phyloP scores from a whole-genome alignment of 2,329 filamentous ascomycete genomes.

The Beauveria australis region DNA sequence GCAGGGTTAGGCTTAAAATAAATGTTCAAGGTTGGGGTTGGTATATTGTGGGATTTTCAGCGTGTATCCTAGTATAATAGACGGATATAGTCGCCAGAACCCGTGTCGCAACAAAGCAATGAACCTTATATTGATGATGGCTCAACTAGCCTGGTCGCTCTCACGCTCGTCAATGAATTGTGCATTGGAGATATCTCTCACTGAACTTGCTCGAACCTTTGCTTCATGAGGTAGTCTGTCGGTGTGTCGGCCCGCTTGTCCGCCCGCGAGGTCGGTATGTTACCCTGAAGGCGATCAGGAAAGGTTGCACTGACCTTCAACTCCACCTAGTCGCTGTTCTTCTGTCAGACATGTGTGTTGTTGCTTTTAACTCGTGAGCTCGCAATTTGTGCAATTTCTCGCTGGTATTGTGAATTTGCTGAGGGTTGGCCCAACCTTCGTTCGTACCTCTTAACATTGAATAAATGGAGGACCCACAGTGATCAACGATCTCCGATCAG shows the following conservation, averaged over 20 bases:
- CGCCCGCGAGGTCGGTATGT: no score
- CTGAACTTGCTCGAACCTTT: no score
- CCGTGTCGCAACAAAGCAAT: background rate
- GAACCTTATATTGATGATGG: background rate
- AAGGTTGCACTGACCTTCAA: no score
- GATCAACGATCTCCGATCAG: background rate
- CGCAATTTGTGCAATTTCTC: no score
- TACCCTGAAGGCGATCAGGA: no score
- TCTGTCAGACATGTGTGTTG: no score
- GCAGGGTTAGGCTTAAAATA: constrained; percentile 27
- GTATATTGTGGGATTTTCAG: background rate
- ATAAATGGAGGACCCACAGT: background rate
- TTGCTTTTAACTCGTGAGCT: no score
- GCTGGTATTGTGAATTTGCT: background rate
- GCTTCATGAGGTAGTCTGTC: no score
- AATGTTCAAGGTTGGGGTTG: background rate
- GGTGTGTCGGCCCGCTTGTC: no score
- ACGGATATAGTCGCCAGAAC: background rate
- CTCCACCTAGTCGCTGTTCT: no score
- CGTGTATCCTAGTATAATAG: background rate
- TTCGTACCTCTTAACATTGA: background rate
- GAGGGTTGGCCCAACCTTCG: background rate
- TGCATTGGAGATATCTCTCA: background rate
- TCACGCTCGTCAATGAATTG: no score
- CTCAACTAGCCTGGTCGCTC: no score